These are phyloP conservation scores for Lachnellula arida DNA, from an alignment of 2,329 filamentous ascomycete genomes.

Conservation along the genomic window DNA sequence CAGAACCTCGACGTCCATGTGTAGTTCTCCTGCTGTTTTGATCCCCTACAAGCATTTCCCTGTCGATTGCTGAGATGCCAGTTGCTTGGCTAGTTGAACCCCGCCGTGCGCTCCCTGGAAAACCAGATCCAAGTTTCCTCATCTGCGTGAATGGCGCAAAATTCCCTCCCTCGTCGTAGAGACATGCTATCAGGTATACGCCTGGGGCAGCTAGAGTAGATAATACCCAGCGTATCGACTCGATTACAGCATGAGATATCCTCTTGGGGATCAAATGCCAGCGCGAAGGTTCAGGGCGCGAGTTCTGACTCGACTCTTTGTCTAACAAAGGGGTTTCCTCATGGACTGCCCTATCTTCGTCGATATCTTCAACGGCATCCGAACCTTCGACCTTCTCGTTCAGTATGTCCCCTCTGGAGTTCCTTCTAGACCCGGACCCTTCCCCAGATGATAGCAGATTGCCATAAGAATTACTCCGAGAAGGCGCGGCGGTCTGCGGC, in stretches of 20 bases:
- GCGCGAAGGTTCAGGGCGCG: constrained; percentile 34
- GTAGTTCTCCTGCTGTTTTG: constrained; percentile 16
- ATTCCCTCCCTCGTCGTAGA: constrained; percentile 73
- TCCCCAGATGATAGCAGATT: constrained; percentile 29
- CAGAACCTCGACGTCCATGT: constrained; percentile 12
- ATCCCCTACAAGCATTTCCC: constrained; percentile 7
- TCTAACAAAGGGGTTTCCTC: constrained; percentile 67
- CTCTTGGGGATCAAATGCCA: constrained; percentile 61
- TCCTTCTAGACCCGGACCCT: constrained; percentile 25
- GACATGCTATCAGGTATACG: constrained; percentile 74
- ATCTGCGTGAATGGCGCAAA: constrained; percentile 77
- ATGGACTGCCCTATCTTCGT: constrained; percentile 35
- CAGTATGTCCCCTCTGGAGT: constrained; percentile 35
- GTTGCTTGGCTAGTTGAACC: constrained; percentile 32
- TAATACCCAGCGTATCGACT: constrained; percentile 72
- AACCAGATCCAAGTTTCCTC: constrained; percentile 48
- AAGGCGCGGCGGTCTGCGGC: constrained; percentile 49
- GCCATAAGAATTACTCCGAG: constrained; percentile 57
- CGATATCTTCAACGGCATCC: constrained; percentile 36
- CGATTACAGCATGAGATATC: constrained; percentile 66
- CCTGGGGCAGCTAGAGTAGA: constrained; percentile 75
- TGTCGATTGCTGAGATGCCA: constrained; percentile 26
- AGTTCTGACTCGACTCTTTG: constrained; percentile 34
- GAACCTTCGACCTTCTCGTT: constrained; percentile 36
- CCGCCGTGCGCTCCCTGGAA: constrained; percentile 42